Base-by-base conservation (phyloP, 2,329 filamentous ascomycete species). In the Exophiala viscosa region DNA sequence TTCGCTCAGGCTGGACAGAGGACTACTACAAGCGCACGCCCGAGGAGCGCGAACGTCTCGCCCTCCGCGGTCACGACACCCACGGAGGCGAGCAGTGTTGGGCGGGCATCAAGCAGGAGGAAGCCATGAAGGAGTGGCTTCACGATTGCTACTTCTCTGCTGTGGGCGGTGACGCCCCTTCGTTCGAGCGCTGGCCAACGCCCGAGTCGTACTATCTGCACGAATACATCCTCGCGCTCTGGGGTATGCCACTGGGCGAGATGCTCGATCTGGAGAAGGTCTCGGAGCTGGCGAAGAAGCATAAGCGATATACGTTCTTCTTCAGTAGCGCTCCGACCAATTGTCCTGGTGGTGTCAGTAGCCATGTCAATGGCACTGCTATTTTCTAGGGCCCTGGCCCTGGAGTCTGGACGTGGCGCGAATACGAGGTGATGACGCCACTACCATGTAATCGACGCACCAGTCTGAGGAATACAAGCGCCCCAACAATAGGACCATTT, bases 81-180 rank as follows among this genome's bases (percentile, higher is more conserved):
- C 68, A 71, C 36, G 72, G 71, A 6, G 67, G 71, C 2, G 50
- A 57, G 8, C 52, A 48, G 6, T 66, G 73, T 44, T 82, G 74
- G 62, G 75, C 74, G 0, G 79, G 80, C 0, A 51, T 82, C 2
- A 73, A 72, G 42, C 78, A 80, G 58, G 77, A 80, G 45, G 69
- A 80, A 43, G 76, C 77, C 40, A 76, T 84, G 3, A 70, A 81
- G 6, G 77, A 80, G 48, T 89, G 85, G 84, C 57, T 88, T 53
- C 85, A 87, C 71, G 83, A 88, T 62, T 80, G 77, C 59, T 83
- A 84, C 47, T 88, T 89, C 60, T 75, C 84, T 0, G 82, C 80
- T 0, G 83, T 86, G 1, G 83, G 78, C 0, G 82, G 82, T 0
- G 86, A 89, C 64, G 71, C 76, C 10, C 80, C 78, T 15, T 73